A percentile compares a stretch with the other conserved stretches of the same genome.
Conservation (phyloP, 2,329 filamentous ascomycete genomes). For the Phaeophleospora eucalypticola region DNA sequence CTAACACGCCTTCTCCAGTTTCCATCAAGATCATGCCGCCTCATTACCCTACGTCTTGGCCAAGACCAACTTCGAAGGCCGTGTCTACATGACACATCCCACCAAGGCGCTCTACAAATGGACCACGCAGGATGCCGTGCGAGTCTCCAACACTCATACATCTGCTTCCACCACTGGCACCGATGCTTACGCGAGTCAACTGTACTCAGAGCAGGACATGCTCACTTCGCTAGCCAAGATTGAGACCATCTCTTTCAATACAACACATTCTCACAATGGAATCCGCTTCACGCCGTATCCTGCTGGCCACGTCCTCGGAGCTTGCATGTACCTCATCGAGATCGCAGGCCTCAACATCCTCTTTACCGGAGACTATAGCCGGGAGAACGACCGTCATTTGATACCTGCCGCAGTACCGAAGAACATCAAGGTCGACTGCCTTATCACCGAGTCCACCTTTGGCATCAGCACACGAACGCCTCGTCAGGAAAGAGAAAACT, state of each 20-base stretch:
- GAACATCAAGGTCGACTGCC: constrained; percentile 86
- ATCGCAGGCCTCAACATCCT: constrained; percentile 95
- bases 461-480: constrained; percentile 93
- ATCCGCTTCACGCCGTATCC: constrained; percentile 97
- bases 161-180: constrained; percentile 26
- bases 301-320: constrained; percentile 94
- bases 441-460: constrained; percentile 97
- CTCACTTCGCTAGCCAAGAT: constrained; percentile 89
- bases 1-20: constrained; percentile 54
- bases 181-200: constrained; percentile 53
- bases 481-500: constrained; percentile 82
- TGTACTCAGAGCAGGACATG: constrained; percentile 95
- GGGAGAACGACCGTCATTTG: constrained; percentile 91
- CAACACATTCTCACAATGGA: constrained; percentile 92
- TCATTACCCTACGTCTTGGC: constrained; percentile 96
- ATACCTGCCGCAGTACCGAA: constrained; percentile 88
- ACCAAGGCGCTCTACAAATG: constrained; percentile 99
- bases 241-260: constrained; percentile 97
- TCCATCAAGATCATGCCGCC: constrained; percentile 97
- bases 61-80: constrained; percentile 95
- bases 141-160: constrained; percentile 58
- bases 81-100: constrained; percentile 98
- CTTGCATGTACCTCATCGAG: constrained; percentile 96
- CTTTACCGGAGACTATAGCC: constrained; percentile 95
- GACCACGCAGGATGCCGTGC: constrained; percentile 95